Evolutionary conservation across 306 rosid genomes (phyloP).

Genomic region (Abrus pulchellus): DNA sequence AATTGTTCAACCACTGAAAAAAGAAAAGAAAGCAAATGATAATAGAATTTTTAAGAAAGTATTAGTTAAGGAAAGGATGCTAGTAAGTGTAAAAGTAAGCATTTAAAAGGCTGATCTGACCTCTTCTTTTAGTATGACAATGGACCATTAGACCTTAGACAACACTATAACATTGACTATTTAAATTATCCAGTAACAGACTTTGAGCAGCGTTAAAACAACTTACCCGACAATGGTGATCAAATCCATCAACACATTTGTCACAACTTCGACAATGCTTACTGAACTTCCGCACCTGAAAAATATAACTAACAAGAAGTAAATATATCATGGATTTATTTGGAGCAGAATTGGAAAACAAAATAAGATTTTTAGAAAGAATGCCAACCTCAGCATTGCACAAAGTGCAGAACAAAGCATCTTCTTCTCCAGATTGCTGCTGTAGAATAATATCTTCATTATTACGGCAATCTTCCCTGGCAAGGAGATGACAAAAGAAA

Average conservation of each 20-base stretch:
- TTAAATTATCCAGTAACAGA: constrained; percentile 27
- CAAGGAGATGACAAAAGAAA: constrained; percentile 71
- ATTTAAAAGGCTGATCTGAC: constrained; percentile 18
- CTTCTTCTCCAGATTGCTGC: constrained; percentile 73
- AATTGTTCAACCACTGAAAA: constrained; percentile 89
- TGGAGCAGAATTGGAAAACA: constrained; percentile 23
- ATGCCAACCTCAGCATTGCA: constrained; percentile 82
- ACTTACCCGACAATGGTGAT: constrained; percentile 86
- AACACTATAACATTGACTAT: constrained; percentile 20
- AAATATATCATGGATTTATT: constrained; percentile 29
- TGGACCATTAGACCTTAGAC: constrained; percentile 12
- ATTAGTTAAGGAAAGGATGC: constrained; percentile 34
- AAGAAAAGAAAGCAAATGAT: constrained; percentile 38
- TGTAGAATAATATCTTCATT: constrained; percentile 65
- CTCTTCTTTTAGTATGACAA: constrained; percentile 9
- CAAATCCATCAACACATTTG: constrained; percentile 91
- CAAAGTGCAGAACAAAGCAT: constrained; percentile 81
- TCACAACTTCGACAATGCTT: constrained; percentile 91
- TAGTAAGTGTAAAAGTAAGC: constrained; percentile 10
- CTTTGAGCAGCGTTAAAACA: constrained; percentile 5
- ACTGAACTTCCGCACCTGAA: constrained; percentile 84
- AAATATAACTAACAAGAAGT: constrained; percentile 34
- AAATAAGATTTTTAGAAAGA: constrained; percentile 40
- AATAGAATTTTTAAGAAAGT: constrained; percentile 34
- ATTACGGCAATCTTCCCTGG: constrained; percentile 69